These are phyloP conservation scores for Brassica rapa DNA, from an alignment of 345 rosid species.

Conservation along the genomic window DNA sequence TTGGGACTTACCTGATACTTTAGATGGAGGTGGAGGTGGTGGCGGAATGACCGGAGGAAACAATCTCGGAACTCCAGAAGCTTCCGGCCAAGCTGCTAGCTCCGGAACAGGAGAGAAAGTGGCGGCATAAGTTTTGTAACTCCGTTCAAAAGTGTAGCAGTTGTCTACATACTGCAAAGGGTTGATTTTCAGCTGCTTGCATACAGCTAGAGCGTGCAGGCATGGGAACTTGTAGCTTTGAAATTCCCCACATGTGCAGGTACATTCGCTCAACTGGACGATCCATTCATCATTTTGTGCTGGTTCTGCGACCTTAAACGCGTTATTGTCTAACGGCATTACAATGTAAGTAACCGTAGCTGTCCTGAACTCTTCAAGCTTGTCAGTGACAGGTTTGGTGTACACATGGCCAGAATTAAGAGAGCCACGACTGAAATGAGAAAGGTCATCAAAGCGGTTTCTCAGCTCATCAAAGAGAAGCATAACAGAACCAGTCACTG, in stretches of 20 bases:
- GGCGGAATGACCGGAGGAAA: slow-evolving; percentile 14
- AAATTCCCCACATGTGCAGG: slow-evolving; percentile 25
- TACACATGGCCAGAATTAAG: background rate
- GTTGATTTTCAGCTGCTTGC: slow-evolving; percentile 12
- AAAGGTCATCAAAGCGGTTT: background rate
- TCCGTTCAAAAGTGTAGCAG: background rate
- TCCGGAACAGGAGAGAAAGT: background rate
- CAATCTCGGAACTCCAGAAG: slow-evolving; percentile 23
- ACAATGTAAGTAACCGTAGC: background rate
- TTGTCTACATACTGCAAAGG: background rate
- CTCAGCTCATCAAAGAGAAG: slow-evolving; percentile 16
- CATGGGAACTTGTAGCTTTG: slow-evolving; percentile 6
- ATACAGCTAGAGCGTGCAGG: slow-evolving; percentile 7
- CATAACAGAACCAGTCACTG: background rate
- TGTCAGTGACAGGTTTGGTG: background rate
- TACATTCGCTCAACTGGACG: background rate
- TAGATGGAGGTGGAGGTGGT: background rate
- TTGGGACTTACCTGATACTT: background rate
- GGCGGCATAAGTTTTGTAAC: slow-evolving; percentile 1
- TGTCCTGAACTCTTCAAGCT: background rate
- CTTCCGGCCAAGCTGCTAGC: slow-evolving; percentile 17
- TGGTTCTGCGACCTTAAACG: slow-evolving; percentile 1
- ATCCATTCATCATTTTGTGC: background rate
- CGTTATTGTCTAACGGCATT: slow-evolving; percentile 2
- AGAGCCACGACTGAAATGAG: background rate